A percentile compares a stretch with the other conserved stretches of the same genome.
phyloP scores from a whole-genome alignment of 305 asterid species.

The Withania somnifera region DNA sequence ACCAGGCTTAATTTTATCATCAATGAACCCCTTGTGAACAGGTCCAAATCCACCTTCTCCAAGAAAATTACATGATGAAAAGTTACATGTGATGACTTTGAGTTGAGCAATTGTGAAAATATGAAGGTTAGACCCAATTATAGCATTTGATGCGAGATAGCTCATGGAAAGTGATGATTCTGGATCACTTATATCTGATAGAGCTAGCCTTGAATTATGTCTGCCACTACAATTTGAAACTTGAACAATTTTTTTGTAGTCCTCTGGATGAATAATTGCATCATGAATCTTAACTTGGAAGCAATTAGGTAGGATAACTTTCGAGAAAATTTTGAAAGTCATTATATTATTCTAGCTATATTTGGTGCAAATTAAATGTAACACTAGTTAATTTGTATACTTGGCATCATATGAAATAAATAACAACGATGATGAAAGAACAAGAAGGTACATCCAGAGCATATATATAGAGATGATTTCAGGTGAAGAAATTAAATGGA shows the following conservation, averaged over 20 bases:
- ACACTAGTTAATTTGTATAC: neutral
- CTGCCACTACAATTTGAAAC: neutral
- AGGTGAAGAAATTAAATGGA: neutral
- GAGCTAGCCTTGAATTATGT: constrained; percentile 8
- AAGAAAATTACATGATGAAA: constrained; percentile 13
- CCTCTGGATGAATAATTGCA: neutral
- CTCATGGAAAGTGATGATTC: constrained; percentile 14
- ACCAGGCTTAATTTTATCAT: constrained; percentile 18
- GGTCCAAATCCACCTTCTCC: constrained; percentile 42
- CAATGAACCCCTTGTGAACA: constrained; percentile 25
- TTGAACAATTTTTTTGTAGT: neutral
- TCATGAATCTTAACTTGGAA: neutral
- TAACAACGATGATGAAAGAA: neutral
- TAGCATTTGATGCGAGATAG: constrained; percentile 21
- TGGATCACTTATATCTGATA: constrained; percentile 24
- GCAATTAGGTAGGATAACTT: neutral
- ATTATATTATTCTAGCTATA: neutral
- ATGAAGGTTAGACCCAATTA: constrained; percentile 29
- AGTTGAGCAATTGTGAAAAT: constrained; percentile 23
- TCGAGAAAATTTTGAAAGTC: neutral
- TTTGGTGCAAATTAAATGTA: neutral
- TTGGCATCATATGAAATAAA: neutral
- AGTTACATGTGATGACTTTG: constrained; percentile 12
- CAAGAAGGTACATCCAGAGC: neutral
- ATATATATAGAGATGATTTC: neutral